Evolutionary conservation across 116 monocot species (phyloP), one percentile per base, ranked within the genome.

Genomic region (Dioscorea cayenensis): DNA sequence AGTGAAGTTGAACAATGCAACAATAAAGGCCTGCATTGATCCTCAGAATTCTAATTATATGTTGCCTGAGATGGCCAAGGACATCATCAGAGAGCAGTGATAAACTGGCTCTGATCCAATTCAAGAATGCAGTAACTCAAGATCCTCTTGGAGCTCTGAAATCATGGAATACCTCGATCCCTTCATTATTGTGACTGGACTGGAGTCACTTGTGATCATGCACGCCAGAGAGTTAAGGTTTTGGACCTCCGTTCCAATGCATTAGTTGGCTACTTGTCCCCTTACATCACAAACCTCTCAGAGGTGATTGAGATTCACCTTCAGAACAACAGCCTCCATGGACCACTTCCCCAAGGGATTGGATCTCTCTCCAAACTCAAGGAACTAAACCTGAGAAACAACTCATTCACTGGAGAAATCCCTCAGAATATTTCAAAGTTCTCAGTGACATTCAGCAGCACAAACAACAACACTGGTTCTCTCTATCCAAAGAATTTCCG

Each of bases 331-430:
- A 21, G 38, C 28, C 55, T 82, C 4, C 60, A 28, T 0, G 77
- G 82, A 10, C 3, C 7, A 25, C 73, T 82, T 3, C 82, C 82
- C 10, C 23, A 9, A 11, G 68, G 68, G 10, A 23, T 82, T 4
- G 73, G 77, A n/a, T 50, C 17, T 35, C 37, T 82, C 21, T 20
- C 62, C 11, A 29, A 63, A 27, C 66, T 82, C 6, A 35, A 63
- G 43, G 16, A 21, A 36, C 82, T 82, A 35, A 65, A 82, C 49
- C 77, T 82, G n/a, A 59, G 62, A 18, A 11, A 9, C 17, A 82
- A 82, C 51, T 69, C 58, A 20, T 67, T 82, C 11, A 64, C 51
- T 6, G 69, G 82, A 0, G 63, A 51, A 13, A 73, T 78, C 52
- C 78, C 78, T 3, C n/a, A 5, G 6, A 66, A 29, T n/a, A 18